Conservation (phyloP, 1,284 basidiomycete species). For the Ustilago hordei region DNA sequence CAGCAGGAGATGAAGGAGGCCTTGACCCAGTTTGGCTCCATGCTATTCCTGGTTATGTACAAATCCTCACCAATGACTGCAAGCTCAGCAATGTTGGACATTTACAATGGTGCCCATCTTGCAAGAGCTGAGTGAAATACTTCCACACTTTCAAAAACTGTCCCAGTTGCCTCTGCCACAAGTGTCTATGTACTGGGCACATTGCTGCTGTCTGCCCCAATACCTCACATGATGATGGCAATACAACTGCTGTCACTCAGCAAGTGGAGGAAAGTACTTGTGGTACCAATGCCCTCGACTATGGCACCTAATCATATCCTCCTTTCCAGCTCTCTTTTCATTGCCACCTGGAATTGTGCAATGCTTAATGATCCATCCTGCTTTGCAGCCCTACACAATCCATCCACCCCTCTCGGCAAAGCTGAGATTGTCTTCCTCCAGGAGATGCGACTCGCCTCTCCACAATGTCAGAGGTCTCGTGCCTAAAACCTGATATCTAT, state of each 20-base stretch:
- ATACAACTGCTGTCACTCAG: no score
- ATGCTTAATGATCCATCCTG: neutral
- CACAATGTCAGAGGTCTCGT: no score
- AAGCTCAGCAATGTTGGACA: no score
- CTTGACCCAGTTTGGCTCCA: fast-evolving
- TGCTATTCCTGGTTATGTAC: slow-evolving; percentile 2
- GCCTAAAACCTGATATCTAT: no score
- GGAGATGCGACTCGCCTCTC: neutral
- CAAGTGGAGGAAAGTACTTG: fast-evolving
- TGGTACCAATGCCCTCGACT: neutral
- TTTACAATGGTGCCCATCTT: neutral
- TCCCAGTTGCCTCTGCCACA: neutral
- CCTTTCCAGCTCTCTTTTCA: neutral
- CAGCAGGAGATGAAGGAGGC: no score
- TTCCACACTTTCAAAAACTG: neutral
- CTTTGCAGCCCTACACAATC: neutral
- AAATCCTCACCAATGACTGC: neutral
- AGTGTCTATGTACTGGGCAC: neutral
- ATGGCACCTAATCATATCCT: neutral
- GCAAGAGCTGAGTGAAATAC: neutral
- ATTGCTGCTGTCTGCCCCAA: fast-evolving
- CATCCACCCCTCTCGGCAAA: neutral
- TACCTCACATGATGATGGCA: neutral
- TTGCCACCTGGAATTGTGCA: neutral
- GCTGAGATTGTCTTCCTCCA: neutral